Evolutionary conservation across 257 asterid genomes (phyloP).

Genomic region (Gentiana straminea): DNA sequence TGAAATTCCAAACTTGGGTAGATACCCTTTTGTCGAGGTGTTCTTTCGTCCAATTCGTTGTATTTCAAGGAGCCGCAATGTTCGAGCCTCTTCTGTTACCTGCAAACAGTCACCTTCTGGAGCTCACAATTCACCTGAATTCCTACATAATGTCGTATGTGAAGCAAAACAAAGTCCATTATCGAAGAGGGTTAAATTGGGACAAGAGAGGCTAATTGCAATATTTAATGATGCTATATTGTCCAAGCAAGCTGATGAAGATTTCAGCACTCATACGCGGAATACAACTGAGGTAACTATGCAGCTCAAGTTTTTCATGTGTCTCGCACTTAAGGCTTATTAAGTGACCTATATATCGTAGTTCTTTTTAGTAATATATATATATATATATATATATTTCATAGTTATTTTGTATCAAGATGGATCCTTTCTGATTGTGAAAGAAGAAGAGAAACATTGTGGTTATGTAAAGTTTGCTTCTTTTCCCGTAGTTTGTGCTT

Average conservation of each 20-base stretch:
- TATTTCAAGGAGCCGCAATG: constrained; percentile 58
- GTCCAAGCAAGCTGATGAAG: constrained; percentile 29
- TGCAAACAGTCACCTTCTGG: constrained; percentile 40
- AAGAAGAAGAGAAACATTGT: too few relatives aligned
- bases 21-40: constrained; percentile 51
- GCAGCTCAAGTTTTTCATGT: background rate
- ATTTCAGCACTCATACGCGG: constrained; percentile 32
- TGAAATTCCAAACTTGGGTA: constrained; percentile 36
- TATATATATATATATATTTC: too few relatives aligned
- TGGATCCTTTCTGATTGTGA: too few relatives aligned
- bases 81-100: constrained; percentile 34
- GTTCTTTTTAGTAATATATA: too few relatives aligned
- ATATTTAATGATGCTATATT: constrained; percentile 23
- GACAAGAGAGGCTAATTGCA: constrained; percentile 39
- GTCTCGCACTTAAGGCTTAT: too few relatives aligned
- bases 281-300: constrained; percentile 38
- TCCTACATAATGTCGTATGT: constrained; percentile 46
- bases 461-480: background rate
- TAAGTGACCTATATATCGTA: too few relatives aligned
- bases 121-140: constrained; percentile 43
- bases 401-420: too few relatives aligned
- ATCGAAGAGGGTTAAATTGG: constrained; percentile 81
- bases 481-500: background rate
- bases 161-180: constrained; percentile 81
- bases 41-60: constrained; percentile 61